Percentiles rank a stretch among this genome's conserved stretches.
Conservation (phyloP, 2,329 filamentous ascomycete species). For the Ramularia collo-cygni region DNA sequence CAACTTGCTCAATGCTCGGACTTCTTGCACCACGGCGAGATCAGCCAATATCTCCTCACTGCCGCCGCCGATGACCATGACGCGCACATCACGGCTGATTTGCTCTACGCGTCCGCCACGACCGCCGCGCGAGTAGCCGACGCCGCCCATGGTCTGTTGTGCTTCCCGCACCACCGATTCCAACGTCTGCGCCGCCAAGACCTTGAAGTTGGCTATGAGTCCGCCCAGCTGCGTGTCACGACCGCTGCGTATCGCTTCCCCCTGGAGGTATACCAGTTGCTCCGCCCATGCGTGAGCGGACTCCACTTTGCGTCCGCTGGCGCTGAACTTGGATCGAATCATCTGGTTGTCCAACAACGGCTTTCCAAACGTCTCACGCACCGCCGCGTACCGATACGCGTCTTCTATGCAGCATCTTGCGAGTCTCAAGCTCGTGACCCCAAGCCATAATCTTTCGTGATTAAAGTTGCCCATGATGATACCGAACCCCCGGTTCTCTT, state of each 20-base stretch:
- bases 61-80: slow-evolving; percentile 90
- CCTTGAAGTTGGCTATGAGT: slow-evolving; percentile 88
- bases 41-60: slow-evolving; percentile 98
- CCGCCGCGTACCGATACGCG: slow-evolving; percentile 91
- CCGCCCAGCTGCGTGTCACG: slow-evolving; percentile 89
- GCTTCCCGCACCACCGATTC: slow-evolving; percentile 97
- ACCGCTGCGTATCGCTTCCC: slow-evolving; percentile 95
- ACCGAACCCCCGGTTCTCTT: slow-evolving; percentile 96
- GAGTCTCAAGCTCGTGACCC: slow-evolving; percentile 95
- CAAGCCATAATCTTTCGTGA: slow-evolving; percentile 97
- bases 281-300: slow-evolving; percentile 96
- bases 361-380: slow-evolving; percentile 94
- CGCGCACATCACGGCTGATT: slow-evolving; percentile 87
- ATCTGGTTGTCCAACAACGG: slow-evolving; percentile 89
- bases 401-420: slow-evolving; percentile 95
- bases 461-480: slow-evolving; percentile 99
- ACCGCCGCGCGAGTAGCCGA: slow-evolving; percentile 86
- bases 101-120: slow-evolving; percentile 95
- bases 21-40: too few relatives aligned
- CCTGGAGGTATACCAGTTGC: slow-evolving; percentile 90
- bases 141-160: slow-evolving; percentile 91
- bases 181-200: slow-evolving; percentile 86
- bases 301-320: slow-evolving; percentile 98
- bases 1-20: too few relatives aligned
- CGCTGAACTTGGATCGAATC: slow-evolving; percentile 79